Percentiles rank a stretch among this genome's conserved stretches.
phyloP scores from a whole-genome alignment of 1,284 basidiomycete genomes.

The Melampsora americana region DNA sequence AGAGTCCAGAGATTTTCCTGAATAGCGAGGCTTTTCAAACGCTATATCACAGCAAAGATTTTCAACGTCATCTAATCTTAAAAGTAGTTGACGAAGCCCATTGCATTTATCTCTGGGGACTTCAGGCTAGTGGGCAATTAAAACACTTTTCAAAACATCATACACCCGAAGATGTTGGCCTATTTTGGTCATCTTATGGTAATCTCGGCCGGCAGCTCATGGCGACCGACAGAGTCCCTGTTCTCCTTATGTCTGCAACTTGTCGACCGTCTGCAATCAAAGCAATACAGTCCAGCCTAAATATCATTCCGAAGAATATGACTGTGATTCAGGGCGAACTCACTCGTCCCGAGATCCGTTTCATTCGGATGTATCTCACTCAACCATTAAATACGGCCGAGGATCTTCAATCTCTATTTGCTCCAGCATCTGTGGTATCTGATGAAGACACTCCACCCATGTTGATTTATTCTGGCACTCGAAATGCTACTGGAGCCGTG shows the following conservation, averaged over 20 bases:
- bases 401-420: not conserved
- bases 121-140: not conserved
- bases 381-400: not conserved
- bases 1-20: slow-evolving; percentile 16
- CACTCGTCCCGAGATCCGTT: not conserved
- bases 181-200: not conserved
- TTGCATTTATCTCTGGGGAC: slow-evolving; percentile 14
- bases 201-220: not conserved
- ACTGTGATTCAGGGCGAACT: slow-evolving; percentile 1
- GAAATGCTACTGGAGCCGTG: not conserved
- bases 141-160: not conserved
- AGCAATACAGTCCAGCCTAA: not conserved
- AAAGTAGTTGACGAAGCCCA: slow-evolving; percentile 7
- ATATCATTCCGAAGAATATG: not conserved
- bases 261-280: slow-evolving; percentile 2
- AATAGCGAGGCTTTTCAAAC: no score
- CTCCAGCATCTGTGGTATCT: no score
- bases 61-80: not conserved
- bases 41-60: not conserved
- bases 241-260: slow-evolving; percentile 21
- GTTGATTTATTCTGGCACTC: slow-evolving; percentile 3
- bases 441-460: not conserved
- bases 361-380: not conserved
- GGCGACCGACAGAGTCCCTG: not conserved
- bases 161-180: not conserved